Evolutionary conservation across 2,329 filamentous ascomycete species (phyloP).

Genomic region (Cytospora paraplurivora): DNA sequence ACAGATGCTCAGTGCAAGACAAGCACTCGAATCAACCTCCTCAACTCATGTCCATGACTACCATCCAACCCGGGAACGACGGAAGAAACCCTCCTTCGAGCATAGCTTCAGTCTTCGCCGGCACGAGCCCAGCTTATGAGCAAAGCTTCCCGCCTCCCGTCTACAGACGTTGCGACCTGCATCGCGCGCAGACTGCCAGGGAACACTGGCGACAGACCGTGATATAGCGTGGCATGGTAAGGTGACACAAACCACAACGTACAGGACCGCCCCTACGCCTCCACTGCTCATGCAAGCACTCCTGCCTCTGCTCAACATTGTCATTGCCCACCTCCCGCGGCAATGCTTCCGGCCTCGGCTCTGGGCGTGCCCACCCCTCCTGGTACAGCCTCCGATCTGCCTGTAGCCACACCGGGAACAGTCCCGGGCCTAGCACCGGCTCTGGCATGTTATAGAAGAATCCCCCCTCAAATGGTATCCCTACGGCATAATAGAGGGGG

Average conservation of each 20-base stretch:
- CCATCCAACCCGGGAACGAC: no score
- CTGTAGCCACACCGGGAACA: no score
- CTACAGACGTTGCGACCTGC: background rate
- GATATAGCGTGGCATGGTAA: background rate
- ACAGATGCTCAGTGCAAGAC: no score
- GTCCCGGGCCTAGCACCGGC: background rate
- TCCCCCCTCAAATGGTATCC: no score
- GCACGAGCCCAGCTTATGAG: background rate
- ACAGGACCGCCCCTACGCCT: background rate
- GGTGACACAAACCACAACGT: background rate
- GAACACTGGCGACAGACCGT: background rate
- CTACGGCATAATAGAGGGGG: no score
- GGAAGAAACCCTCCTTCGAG: background rate
- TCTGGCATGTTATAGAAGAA: background rate
- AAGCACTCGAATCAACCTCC: no score
- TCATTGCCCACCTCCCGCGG: no score
- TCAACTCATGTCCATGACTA: no score
- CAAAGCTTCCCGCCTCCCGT: background rate
- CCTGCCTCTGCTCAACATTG: background rate
- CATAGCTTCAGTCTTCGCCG: background rate
- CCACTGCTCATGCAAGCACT: background rate
- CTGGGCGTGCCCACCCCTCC: no score
- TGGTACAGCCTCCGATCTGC: no score
- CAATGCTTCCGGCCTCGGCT: no score
- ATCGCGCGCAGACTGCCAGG: background rate